These are phyloP conservation scores for Scenedesmus sp. DNA, from an alignment of 163 green algal species.

Conservation along the genomic window DNA sequence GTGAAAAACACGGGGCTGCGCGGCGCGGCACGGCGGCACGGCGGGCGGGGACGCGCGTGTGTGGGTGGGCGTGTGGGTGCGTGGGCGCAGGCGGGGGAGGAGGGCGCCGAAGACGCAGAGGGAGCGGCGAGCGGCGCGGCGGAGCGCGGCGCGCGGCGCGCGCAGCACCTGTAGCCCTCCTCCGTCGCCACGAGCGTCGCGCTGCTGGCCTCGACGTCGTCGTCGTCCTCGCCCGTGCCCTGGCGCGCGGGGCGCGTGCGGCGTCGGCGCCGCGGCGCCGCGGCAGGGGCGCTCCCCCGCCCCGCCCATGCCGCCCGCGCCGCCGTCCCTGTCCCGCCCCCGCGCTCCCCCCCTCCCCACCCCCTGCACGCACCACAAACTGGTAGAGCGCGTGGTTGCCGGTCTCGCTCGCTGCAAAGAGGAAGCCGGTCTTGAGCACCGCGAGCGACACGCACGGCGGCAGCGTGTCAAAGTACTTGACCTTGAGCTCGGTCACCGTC, in stretches of 20 bases:
- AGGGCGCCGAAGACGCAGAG: constrained; percentile 28
- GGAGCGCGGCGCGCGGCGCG: too few relatives aligned
- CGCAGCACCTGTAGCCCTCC: too few relatives aligned
- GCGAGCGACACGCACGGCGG: constrained; percentile 85
- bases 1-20: constrained; percentile 95
- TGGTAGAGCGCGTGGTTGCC: constrained; percentile 98
- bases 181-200: constrained; percentile 79
- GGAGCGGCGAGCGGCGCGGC: too few relatives aligned
- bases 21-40: too few relatives aligned
- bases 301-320: too few relatives aligned
- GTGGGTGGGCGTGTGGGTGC: too few relatives aligned
- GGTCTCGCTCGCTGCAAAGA: constrained; percentile 96
- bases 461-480: constrained; percentile 99
- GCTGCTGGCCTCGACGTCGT: constrained; percentile 85
- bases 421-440: constrained; percentile 96
- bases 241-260: constrained; percentile 37
- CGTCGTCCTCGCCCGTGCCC: constrained; percentile 94
- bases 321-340: too few relatives aligned
- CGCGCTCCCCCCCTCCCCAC: too few relatives aligned
- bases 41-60: too few relatives aligned
- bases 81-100: constrained; percentile 50
- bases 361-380: constrained; percentile 78
- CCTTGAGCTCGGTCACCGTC: constrained; percentile 63
- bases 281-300: background rate
- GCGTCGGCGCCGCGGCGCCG: background rate